Base-by-base conservation (phyloP, 768 basidiomycete genomes). In the Auricularia sp. region DNA sequence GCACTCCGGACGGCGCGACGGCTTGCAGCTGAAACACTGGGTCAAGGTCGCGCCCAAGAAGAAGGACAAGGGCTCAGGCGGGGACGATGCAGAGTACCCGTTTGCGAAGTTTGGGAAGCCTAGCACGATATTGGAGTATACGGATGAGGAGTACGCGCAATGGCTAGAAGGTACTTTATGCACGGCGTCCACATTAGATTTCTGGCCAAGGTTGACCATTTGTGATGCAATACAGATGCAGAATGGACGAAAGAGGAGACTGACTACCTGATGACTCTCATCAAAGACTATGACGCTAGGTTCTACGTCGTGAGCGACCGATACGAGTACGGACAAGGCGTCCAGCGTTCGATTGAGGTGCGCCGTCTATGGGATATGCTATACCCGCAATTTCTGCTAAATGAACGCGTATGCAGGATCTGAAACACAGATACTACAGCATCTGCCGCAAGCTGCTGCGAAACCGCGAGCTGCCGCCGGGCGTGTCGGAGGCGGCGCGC, bases 181-280 rank as follows among this genome's bases (percentile, higher is more conserved):
- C 29, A 29, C 29, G 29, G 29, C 29, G 29, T 29, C 29, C 29
- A 29, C 29, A 3, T 29, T 29, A 29, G 29, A 29, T 29, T 29
- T 29, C 29, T 29, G 29, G 29, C 29, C 29, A 29, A 29, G 29
- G 29, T 29, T 29, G 29, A 29, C 29, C 29, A 29, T 29, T 29
- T 29, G 29, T 29, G 29, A 29, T 29, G 29, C 29, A 29, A 29
- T 14, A 51, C 18, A 21, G 47, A 21, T 35, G 65, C 23, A 33
- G 87, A 88, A 66, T 98, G 97, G 97, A 83, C 90, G 5, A 89
- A 88, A 69, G 91, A 93, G 68, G 94, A 98, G 74, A 98, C 97
- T 0, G 90, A 93, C 72, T 93, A 98, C 71, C 82, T 99, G 1
- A 96, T 98, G 75, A 77, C 77, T 3, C 74, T 96, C 8, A 86